These are phyloP conservation scores for Tephrocybe rancida DNA, from an alignment of 768 basidiomycete genomes.

Conservation along the genomic window DNA sequence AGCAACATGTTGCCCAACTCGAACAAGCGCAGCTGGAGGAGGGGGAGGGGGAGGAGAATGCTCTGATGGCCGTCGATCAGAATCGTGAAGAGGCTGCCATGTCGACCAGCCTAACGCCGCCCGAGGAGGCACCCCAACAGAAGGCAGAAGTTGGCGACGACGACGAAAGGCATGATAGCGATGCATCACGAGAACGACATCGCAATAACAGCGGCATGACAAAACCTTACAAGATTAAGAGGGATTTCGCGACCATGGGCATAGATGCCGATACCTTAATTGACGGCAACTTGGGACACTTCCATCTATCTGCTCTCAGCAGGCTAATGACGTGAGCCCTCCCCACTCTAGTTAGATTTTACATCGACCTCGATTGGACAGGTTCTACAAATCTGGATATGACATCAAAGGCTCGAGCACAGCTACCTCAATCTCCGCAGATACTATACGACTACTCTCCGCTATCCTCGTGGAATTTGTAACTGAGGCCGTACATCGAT, in stretches of 20 bases:
- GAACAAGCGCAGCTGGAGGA: neutral
- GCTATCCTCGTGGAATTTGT: constrained; percentile 52
- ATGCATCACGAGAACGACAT: neutral
- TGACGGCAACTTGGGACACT: constrained; percentile 47
- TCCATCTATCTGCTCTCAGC: constrained; percentile 43
- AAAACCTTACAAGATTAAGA: constrained; percentile 45
- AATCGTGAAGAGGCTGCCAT: neutral
- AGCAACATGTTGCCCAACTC: constrained; percentile 13
- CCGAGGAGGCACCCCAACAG: neutral
- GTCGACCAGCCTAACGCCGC: neutral
- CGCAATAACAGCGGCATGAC: constrained; percentile 39
- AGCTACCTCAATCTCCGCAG: constrained; percentile 45
- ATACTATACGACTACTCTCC: constrained; percentile 48
- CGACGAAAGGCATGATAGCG: neutral
- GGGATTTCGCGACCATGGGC: constrained; percentile 41
- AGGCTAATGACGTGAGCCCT: constrained; percentile 39
- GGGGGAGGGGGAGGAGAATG: constrained; percentile 2
- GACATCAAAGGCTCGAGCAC: constrained; percentile 14
- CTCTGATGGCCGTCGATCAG: constrained; percentile 13
- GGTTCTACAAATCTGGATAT: constrained; percentile 24
- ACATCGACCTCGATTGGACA: constrained; percentile 9
- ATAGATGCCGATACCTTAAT: constrained; percentile 47
- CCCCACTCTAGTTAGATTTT: neutral
- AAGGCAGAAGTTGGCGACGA: neutral
- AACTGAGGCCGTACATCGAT: constrained; percentile 48